phyloP scores from a whole-genome alignment of 495 filamentous ascomycete genomes.

The Talaromyces ruber region DNA sequence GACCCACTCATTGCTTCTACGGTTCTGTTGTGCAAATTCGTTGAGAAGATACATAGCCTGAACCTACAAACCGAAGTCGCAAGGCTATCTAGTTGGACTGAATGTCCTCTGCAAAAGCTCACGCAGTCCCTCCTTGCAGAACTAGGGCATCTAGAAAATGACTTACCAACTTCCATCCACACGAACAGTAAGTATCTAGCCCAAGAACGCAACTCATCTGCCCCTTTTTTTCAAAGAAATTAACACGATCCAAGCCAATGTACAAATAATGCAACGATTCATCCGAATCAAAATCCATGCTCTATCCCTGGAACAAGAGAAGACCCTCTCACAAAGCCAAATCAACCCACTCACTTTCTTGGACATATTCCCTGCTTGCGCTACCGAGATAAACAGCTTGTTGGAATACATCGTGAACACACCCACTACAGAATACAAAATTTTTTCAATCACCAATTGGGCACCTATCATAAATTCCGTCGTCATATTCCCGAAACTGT shows the following conservation, averaged over 20 bases:
- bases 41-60: neutral
- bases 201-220: too few species aligned
- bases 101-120: neutral
- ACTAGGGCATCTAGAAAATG: neutral
- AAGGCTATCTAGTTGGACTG: neutral
- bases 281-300: neutral
- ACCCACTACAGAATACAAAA: neutral
- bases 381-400: neutral
- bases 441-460: neutral
- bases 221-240: neutral
- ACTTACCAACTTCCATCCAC: neutral
- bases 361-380: neutral
- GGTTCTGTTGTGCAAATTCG: neutral
- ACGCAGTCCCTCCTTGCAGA: neutral
- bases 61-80: neutral
- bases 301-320: neutral
- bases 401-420: neutral
- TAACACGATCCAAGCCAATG: neutral
- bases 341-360: conserved; percentile 1
- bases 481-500: neutral
- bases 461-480: neutral
- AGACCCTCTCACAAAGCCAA: neutral
- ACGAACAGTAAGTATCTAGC: neutral
- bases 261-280: conserved; percentile 1
- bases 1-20: neutral